Conservation (phyloP, 2,329 filamentous ascomycete genomes). For the Saccharata proteae region DNA sequence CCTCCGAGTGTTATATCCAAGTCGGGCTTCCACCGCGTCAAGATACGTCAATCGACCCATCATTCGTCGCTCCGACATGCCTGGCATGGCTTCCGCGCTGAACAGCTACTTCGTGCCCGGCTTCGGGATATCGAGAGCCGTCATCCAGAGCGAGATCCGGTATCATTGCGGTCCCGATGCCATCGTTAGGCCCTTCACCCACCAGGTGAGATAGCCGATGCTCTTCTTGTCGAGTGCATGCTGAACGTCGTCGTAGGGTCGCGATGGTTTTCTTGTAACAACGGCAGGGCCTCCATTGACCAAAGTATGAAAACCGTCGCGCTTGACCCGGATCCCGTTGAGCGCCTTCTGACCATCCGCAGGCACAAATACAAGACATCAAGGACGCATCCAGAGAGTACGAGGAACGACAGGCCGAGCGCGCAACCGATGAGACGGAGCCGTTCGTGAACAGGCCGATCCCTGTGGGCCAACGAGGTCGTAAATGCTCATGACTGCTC, state of each 20-base stretch:
- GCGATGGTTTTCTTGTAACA: slow-evolving; percentile 31
- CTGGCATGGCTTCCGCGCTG: slow-evolving; percentile 12
- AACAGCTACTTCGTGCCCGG: slow-evolving; percentile 32
- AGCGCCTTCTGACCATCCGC: neutral
- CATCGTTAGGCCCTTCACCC: slow-evolving; percentile 30
- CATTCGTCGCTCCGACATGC: slow-evolving; percentile 5
- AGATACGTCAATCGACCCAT: too few relatives aligned
- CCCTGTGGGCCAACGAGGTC: slow-evolving; percentile 15
- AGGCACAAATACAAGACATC: slow-evolving; percentile 32
- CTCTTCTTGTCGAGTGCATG: neutral
- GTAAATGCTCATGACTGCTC: slow-evolving; percentile 4
- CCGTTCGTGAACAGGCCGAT: slow-evolving; percentile 28
- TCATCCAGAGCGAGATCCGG: slow-evolving; percentile 31
- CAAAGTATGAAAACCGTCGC: slow-evolving; percentile 24
- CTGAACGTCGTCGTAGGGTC: slow-evolving; percentile 20
- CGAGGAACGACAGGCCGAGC: slow-evolving; percentile 28
- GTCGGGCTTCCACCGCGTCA: too few relatives aligned
- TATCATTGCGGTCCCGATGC: slow-evolving; percentile 31
- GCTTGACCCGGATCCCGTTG: too few relatives aligned
- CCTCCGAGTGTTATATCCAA: too few relatives aligned
- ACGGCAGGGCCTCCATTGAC: slow-evolving; percentile 28
- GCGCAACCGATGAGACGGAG: slow-evolving; percentile 15
- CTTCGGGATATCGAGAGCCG: slow-evolving; percentile 30
- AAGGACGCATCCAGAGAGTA: slow-evolving; percentile 28
- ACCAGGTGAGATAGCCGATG: slow-evolving; percentile 19